phyloP scores from a whole-genome alignment of 305 asterid genomes.

The Euphrasia arctica region DNA sequence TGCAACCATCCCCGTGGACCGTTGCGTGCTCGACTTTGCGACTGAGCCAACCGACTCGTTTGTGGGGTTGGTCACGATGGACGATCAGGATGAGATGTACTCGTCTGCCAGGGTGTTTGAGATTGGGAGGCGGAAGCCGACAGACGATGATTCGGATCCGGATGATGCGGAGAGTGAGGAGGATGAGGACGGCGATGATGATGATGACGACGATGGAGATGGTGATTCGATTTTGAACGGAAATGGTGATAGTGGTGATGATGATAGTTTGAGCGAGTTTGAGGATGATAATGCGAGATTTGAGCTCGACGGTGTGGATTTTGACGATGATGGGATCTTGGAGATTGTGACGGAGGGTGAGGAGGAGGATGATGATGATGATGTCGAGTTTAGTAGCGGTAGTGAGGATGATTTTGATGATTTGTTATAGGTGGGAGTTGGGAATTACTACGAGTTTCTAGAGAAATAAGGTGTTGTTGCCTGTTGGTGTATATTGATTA shows the following conservation, averaged over 20 bases:
- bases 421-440: not conserved
- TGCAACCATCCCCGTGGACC: conserved; percentile 89
- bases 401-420: conserved; percentile 58
- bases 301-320: conserved; percentile 58
- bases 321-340: conserved; percentile 57
- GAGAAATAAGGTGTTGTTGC: conserved; percentile 21
- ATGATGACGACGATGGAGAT: conserved; percentile 67
- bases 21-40: conserved; percentile 93
- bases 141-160: conserved; percentile 97
- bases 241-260: conserved; percentile 42
- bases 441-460: conserved; percentile 16
- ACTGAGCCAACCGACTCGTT: conserved; percentile 95
- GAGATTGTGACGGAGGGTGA: conserved; percentile 63
- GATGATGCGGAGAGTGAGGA: conserved; percentile 96
- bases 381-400: conserved; percentile 63
- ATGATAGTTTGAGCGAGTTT: conserved; percentile 52
- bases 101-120: conserved; percentile 94
- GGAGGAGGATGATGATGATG: conserved; percentile 54
- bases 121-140: conserved; percentile 90
- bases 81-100: conserved; percentile 96
- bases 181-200: conserved; percentile 62
- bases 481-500: conserved; percentile 11
- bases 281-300: conserved; percentile 61
- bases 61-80: conserved; percentile 90
- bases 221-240: conserved; percentile 47